Conservation (phyloP, 805 yeast species). For the Trichomonascus vanleenenianus region DNA sequence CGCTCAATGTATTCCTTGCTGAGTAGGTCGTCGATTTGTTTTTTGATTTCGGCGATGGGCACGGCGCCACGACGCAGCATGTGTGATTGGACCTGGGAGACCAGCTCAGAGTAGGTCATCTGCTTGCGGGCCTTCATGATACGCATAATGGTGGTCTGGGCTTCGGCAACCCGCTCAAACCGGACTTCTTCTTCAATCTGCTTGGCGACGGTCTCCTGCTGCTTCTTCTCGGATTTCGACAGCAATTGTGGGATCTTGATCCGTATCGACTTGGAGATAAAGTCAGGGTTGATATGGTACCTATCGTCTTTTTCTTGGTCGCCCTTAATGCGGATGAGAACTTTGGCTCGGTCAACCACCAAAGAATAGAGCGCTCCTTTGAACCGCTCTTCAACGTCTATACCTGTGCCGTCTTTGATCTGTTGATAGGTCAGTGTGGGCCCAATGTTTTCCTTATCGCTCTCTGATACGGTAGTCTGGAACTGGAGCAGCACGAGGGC, state of each 20-base stretch:
- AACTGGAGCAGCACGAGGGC: slow-evolving; percentile 24
- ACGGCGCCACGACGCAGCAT: slow-evolving; percentile 26
- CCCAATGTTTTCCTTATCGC: no score
- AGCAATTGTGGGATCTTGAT: slow-evolving; percentile 22
- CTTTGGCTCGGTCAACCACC: slow-evolving; percentile 19
- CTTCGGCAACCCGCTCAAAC: slow-evolving; percentile 27
- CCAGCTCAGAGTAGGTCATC: slow-evolving; percentile 23
- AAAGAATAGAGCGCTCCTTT: slow-evolving; percentile 22
- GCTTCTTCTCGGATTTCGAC: slow-evolving; percentile 12
- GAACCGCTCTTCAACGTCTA: slow-evolving; percentile 11
- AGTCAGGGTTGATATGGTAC: slow-evolving; percentile 21
- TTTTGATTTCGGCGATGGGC: slow-evolving; percentile 24
- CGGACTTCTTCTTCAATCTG: slow-evolving; percentile 19
- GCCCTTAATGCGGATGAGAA: slow-evolving; percentile 15
- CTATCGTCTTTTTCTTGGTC: slow-evolving; percentile 16
- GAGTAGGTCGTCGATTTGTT: slow-evolving; percentile 24
- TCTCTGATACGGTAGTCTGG: slow-evolving; percentile 8
- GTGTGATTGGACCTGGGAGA: slow-evolving; percentile 21
- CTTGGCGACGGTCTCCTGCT: slow-evolving; percentile 14
- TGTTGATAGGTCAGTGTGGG: slow-evolving; percentile 13
- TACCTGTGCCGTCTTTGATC: slow-evolving; percentile 15
- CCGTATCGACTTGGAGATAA: slow-evolving; percentile 17
- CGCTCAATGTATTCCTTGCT: slow-evolving; percentile 24
- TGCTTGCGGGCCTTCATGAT: slow-evolving; percentile 25
- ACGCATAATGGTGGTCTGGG: slow-evolving; percentile 28